Percentiles rank a stretch among this genome's conserved stretches.
Evolutionary conservation across 2,329 filamentous ascomycete species (phyloP).

Genomic region (Teratosphaeria epicoccoides): DNA sequence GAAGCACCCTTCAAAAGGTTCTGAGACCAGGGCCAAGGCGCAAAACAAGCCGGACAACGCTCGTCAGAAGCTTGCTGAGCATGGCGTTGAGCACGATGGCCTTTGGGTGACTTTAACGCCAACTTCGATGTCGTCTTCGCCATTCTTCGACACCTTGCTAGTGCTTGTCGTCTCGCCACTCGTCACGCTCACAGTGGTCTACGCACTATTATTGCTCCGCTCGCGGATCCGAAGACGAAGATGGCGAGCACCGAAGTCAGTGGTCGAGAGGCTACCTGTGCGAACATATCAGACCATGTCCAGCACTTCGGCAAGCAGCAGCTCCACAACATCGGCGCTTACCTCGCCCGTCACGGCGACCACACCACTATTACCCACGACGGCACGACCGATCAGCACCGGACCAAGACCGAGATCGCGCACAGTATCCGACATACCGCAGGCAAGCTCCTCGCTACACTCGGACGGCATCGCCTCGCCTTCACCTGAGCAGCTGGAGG

Average conservation of each 20-base stretch:
- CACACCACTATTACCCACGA: slow-evolving; percentile 62
- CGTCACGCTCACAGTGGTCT: slow-evolving; percentile 85
- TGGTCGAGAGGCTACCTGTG: slow-evolving; percentile 89
- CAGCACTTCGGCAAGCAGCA: slow-evolving; percentile 48
- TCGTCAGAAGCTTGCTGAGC: not conserved
- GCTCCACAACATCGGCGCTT: slow-evolving; percentile 27
- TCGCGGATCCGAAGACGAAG: slow-evolving; percentile 78
- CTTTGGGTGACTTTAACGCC: slow-evolving; percentile 96
- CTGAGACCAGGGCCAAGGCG: not conserved
- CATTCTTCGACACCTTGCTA: slow-evolving; percentile 92
- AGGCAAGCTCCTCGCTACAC: slow-evolving; percentile 20
- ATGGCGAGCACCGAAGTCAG: slow-evolving; percentile 95
- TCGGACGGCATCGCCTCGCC: slow-evolving; percentile 16
- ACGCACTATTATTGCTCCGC: slow-evolving; percentile 74
- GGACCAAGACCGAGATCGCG: slow-evolving; percentile 52
- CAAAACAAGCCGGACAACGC: slow-evolving; percentile 2
- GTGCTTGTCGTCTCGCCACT: slow-evolving; percentile 92
- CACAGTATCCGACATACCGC: slow-evolving; percentile 50
- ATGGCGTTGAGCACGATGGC: slow-evolving; percentile 48
- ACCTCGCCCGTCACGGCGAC: slow-evolving; percentile 37
- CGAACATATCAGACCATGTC: slow-evolving; percentile 85
- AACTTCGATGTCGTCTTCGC: slow-evolving; percentile 73
- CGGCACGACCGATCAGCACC: slow-evolving; percentile 31
- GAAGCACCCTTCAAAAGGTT: not conserved
- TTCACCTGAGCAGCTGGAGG: slow-evolving; percentile 33